Base-by-base conservation (phyloP, 345 rosid species). In the Dipteronia dyeriana region DNA sequence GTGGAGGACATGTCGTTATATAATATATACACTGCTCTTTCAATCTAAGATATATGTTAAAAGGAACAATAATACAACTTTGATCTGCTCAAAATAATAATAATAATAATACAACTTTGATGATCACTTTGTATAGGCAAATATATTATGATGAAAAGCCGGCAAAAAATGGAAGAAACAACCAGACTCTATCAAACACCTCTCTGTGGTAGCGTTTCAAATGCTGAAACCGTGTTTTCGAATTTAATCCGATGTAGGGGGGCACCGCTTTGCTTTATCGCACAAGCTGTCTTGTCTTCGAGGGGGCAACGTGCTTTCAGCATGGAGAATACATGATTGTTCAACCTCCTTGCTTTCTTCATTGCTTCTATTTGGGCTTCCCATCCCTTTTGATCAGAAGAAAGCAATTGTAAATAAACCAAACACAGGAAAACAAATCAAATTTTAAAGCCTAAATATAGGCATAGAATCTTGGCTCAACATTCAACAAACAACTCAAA, bases 321-420 rank as follows among this genome's bases (percentile, higher is more conserved):
- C 97, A 96, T 91, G 19, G 97, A 92, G 91, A 96, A 94, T 29
- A 96, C 99, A 60, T 96, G 99, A 76, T 94, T 96, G 88, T 94
- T 96, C 87, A 96, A 74, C 80, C 98, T 84, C 83, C 98, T 87
- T 54, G 98, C 95, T 85, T 96, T 96, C 91, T 92, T 96, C 97
- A 96, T 91, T 63, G 98, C 97, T 80, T 96, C 99, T 77, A 96
- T 69, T 60, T 92, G 79, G 31, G 79, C 85, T 80, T 96, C 99
- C 99, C 97, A 94, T 74, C 97, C 98, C 98, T 96, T 66, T 49
- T 22, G 29, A 66, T 54, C 63, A 38, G 41, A 81, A n/a, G 9
- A 69, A 38, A 6, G 34, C 49, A 79, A 9, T 39, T 20, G 57
- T 9, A 38, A 62, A 68, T 31, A 62, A 22, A 45, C 26, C 17